Evolutionary conservation across 805 yeast species (phyloP).

Genomic region (Starmerella sirachaensis): DNA sequence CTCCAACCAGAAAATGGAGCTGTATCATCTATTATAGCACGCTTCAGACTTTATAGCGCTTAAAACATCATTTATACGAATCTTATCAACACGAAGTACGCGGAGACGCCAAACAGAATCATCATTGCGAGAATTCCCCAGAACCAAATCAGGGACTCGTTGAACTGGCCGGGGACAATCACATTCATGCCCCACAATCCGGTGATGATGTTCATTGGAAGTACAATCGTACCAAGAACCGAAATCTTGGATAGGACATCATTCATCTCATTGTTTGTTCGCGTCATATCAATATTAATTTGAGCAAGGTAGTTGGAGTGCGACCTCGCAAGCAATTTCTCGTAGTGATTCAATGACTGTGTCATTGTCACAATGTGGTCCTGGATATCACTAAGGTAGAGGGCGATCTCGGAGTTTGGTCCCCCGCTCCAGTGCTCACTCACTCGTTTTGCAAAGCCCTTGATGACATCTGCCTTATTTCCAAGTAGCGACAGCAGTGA

Average conservation of each 20-base stretch:
- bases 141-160: slow-evolving; percentile 54
- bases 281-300: slow-evolving; percentile 94
- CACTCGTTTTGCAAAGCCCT: slow-evolving; percentile 85
- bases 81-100: slow-evolving; percentile 19
- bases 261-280: slow-evolving; percentile 91
- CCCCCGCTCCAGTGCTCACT: slow-evolving; percentile 73
- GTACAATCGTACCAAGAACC: slow-evolving; percentile 82
- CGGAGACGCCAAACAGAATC: slow-evolving; percentile 26
- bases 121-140: slow-evolving; percentile 30
- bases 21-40: too few species aligned
- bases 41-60: too few species aligned
- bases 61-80: slow-evolving; percentile 13
- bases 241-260: slow-evolving; percentile 91
- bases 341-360: slow-evolving; percentile 86
- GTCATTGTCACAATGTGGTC: slow-evolving; percentile 98
- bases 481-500: slow-evolving; percentile 72
- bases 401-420: slow-evolving; percentile 75
- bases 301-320: slow-evolving; percentile 95
- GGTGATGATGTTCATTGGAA: slow-evolving; percentile 89
- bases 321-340: slow-evolving; percentile 83
- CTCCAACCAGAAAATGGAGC: not conserved
- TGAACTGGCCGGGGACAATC: slow-evolving; percentile 79
- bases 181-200: slow-evolving; percentile 99
- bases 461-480: slow-evolving; percentile 93
- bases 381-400: slow-evolving; percentile 94